phyloP scores from a whole-genome alignment of 345 rosid species.

The Bruguiera sexangula region DNA sequence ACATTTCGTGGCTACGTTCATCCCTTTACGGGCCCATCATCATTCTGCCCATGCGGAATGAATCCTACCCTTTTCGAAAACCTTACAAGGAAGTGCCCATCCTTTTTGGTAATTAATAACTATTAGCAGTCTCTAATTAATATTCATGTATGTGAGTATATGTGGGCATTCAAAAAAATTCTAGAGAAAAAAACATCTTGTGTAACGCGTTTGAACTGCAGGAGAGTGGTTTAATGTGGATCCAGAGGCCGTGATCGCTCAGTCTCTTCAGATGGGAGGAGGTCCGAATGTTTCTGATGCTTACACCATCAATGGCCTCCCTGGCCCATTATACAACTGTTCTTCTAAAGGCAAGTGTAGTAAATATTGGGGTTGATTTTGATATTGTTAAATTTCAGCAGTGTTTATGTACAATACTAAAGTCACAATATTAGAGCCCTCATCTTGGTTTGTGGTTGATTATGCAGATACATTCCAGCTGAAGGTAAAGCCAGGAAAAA shows the following conservation, averaged over 20 bases:
- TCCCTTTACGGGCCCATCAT: conserved; percentile 27
- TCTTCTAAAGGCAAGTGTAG: conserved; percentile 17
- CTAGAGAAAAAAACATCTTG: background rate
- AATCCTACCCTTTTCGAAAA: conserved; percentile 23
- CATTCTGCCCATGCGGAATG: conserved; percentile 18
- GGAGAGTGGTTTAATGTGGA: conserved; percentile 32
- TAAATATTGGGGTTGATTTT: too few species aligned
- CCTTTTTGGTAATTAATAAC: conserved; percentile 17
- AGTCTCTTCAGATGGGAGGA: conserved; percentile 28
- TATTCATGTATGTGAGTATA: background rate
- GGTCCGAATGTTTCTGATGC: conserved; percentile 31
- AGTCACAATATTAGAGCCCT: background rate
- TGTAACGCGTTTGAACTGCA: conserved; percentile 6
- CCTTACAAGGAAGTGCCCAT: conserved; percentile 30
- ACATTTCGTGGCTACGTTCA: conserved; percentile 26
- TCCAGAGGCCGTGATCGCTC: conserved; percentile 27
- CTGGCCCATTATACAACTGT: conserved; percentile 29
- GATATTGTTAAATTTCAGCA: too few species aligned
- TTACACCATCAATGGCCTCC: conserved; percentile 30
- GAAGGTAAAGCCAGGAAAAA: conserved; percentile 31
- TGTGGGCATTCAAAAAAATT: background rate
- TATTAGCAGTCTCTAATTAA: background rate
- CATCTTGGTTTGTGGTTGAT: background rate
- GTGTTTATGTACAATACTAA: too few species aligned
- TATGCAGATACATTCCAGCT: conserved; percentile 24